Percentiles rank a stretch among this genome's conserved stretches.
Evolutionary conservation across 225 moss, liverwort and hornwort species (phyloP).

Genomic region (Bryum argenteum): DNA sequence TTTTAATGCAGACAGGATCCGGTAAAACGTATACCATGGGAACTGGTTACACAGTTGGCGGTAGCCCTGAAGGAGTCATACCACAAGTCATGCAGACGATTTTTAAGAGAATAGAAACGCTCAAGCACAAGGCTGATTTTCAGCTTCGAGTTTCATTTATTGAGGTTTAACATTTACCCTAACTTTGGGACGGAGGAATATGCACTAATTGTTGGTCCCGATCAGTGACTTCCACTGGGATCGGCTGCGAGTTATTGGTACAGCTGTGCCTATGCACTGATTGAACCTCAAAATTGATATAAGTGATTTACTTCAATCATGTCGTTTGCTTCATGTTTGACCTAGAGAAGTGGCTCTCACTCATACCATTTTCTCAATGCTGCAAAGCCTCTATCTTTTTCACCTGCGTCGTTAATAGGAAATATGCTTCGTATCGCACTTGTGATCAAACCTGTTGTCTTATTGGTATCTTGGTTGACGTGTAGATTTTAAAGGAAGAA

Average conservation of each 20-base stretch:
- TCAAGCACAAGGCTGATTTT: constrained; percentile 83
- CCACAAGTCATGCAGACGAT: constrained; percentile 94
- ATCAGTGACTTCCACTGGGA: background rate
- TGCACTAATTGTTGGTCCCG: background rate
- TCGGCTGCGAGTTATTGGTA: background rate
- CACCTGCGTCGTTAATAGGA: background rate
- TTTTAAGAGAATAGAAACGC: constrained; percentile 68
- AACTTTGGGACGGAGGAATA: constrained; percentile 1
- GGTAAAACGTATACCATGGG: constrained; percentile 98
- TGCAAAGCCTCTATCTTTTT: constrained; percentile 3
- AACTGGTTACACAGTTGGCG: constrained; percentile 84
- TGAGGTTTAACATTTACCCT: constrained; percentile 57
- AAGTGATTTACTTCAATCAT: background rate
- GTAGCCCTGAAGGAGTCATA: constrained; percentile 80
- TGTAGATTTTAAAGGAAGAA: constrained; percentile 93
- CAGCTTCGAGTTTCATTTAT: constrained; percentile 97
- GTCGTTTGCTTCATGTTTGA: constrained; percentile 1
- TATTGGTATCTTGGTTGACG: constrained; percentile 8
- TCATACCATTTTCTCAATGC: background rate
- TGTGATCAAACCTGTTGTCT: constrained; percentile 13
- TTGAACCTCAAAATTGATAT: no score
- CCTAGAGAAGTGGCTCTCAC: constrained; percentile 1
- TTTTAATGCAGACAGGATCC: constrained; percentile 77
- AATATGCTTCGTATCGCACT: background rate
- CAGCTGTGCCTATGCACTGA: background rate